phyloP scores from a whole-genome alignment of 352 stramenopile genomes.

The Phytophthora fragariaefolia region DNA sequence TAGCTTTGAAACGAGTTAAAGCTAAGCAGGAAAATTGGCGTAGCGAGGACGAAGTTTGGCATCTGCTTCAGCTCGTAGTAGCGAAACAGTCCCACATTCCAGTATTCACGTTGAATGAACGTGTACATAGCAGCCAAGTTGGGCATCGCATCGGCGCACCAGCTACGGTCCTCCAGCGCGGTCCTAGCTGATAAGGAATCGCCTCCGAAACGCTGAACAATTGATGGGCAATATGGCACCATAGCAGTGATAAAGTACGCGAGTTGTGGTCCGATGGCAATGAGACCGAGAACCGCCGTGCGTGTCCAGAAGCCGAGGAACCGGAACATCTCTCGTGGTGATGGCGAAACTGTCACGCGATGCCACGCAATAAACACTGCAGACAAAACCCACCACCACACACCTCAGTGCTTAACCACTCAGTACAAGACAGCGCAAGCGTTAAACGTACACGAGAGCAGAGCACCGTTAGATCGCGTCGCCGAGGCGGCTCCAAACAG shows the following conservation, averaged over 20 bases:
- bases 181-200: background rate
- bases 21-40: slow-evolving; percentile 85
- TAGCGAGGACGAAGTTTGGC: slow-evolving; percentile 94
- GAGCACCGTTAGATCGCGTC: slow-evolving; percentile 79
- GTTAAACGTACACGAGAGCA: slow-evolving; percentile 73
- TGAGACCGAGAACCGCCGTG: slow-evolving; percentile 63
- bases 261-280: slow-evolving; percentile 72
- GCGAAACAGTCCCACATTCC: slow-evolving; percentile 93
- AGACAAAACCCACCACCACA: background rate
- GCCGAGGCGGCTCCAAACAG: slow-evolving; percentile 71
- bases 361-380: slow-evolving; percentile 82
- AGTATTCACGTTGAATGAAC: slow-evolving; percentile 96
- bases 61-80: slow-evolving; percentile 96
- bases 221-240: slow-evolving; percentile 66
- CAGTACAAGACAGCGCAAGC: background rate
- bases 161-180: slow-evolving; percentile 55
- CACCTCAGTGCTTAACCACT: slow-evolving; percentile 12
- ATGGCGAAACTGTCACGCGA: slow-evolving; percentile 63
- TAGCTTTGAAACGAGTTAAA: slow-evolving; percentile 58
- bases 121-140: slow-evolving; percentile 93
- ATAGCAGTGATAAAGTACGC: slow-evolving; percentile 74
- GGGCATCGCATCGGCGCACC: slow-evolving; percentile 68
- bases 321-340: slow-evolving; percentile 22
- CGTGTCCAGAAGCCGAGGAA: slow-evolving; percentile 68
- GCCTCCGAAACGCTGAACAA: slow-evolving; percentile 30